Evolutionary conservation across 108 stramenopile genomes (phyloP), one percentile per base, ranked within the genome.

Genomic region (Aurantiochytrium sp.): DNA sequence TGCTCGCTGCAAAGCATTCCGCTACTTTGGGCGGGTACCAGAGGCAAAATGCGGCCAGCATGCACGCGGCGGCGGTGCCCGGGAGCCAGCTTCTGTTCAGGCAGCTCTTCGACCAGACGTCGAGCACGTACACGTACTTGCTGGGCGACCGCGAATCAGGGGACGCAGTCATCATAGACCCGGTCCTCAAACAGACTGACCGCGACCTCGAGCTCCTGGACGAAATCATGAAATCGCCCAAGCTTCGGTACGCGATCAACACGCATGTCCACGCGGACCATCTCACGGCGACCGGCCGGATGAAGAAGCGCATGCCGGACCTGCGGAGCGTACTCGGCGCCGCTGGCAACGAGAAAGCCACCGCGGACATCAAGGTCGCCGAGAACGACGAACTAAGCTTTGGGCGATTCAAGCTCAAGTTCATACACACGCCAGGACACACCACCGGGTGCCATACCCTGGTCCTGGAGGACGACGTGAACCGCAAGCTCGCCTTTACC

Each of bases 181-280:
- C 96, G 10, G 98, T 99, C 86, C 96, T 96, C 87, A 93, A 93
- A 22, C 97, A 96, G 85, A 93, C 96, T 4, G 97, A 98, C 89
- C 89, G 97, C 22, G 97, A 99, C 88, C 89, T 97, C 4, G 94
- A 98, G 92, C 45, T 93, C 31, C 94, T 95, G 0, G 24, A 89
- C n/a, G 91, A 92, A 37, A 89, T 95, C 42, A 24, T 65, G 8
- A 34, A 65, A 65, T 93, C 92, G 21, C 88, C 96, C 55, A 94
- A 94, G 8, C 90, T 96, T 4, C 85, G 90, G 42, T 96, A 94
- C 68, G 92, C 93, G 4, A 53, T 95, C 69, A 97, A 97, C 86
- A 96, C 96, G 4, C 94, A 94, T 86, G 91, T 92, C 34, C 95
- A 96, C 68, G 96, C 96, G 3, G 97, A 97, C 85, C 96, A 96